These are phyloP conservation scores for Magnolia officinalis DNA, from an alignment of 164 flowering plant genomes.

Conservation along the genomic window DNA sequence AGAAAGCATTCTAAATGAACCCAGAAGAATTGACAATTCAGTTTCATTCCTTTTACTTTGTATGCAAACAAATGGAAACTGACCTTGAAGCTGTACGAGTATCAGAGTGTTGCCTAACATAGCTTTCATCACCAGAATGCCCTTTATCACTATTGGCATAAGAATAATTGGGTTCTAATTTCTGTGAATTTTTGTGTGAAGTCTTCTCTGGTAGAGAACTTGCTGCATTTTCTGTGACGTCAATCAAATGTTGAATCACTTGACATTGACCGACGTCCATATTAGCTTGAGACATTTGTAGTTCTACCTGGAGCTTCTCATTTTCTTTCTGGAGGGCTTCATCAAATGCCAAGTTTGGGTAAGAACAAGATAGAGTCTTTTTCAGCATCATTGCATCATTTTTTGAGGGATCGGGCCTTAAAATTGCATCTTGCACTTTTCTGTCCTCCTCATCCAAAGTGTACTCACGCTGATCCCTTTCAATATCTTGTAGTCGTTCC, in stretches of 20 bases:
- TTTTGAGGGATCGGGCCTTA: constrained; percentile 58
- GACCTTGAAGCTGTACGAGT: constrained; percentile 46
- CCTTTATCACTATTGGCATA: constrained; percentile 31
- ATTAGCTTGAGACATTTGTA: constrained; percentile 71
- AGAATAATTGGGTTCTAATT: constrained; percentile 35
- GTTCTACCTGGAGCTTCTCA: constrained; percentile 80
- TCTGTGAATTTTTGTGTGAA: constrained; percentile 43
- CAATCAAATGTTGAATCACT: constrained; percentile 76
- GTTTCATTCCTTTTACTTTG: neutral
- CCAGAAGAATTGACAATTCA: no score
- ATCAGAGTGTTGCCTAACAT: constrained; percentile 27
- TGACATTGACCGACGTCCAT: constrained; percentile 71
- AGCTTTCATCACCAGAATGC: constrained; percentile 30
- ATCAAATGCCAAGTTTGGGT: constrained; percentile 64
- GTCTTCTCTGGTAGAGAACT: constrained; percentile 38
- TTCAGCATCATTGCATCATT: constrained; percentile 57
- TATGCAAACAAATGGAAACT: constrained; percentile 11
- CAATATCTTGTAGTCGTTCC: constrained; percentile 84
- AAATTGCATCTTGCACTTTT: constrained; percentile 60
- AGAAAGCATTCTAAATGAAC: no score
- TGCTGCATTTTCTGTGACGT: constrained; percentile 64
- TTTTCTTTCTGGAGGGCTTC: constrained; percentile 73
- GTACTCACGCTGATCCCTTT: constrained; percentile 85
- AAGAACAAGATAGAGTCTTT: constrained; percentile 81
- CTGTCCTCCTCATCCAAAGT: constrained; percentile 88